Evolutionary conservation across 2,329 filamentous ascomycete genomes (phyloP), one percentile per base, ranked within the genome.

Genomic region (Talaromyces amestolkiae): DNA sequence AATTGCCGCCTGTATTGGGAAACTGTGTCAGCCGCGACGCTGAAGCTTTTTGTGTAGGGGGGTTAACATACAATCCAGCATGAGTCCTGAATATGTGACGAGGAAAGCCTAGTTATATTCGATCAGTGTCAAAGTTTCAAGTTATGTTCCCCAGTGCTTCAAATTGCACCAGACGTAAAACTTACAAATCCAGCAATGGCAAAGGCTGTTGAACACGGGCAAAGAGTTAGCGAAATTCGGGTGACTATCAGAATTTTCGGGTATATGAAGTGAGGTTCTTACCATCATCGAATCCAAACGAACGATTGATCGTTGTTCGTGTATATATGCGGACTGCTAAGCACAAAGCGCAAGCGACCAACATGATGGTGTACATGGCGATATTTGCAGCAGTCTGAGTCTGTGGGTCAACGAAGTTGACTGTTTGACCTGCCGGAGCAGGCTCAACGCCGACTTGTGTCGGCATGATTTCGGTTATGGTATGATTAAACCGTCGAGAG

Each of bases 251-350:
- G 2, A 27, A 4, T 56, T 37, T n/a, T 17, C 4, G 33, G n/a
- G 4, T 15, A 61, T 49, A 17, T 41, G 31, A 24, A 22, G 24
- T 49, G 41, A 35, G 24, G 45, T 2, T 11, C 41, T 47, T 49
- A 61, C 58, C 58, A 37, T 61, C 58, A 5, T 61, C 58, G 10
- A 61, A 61, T 19, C 41, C 58, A 49, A 61, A 49, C n/a, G 58
- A 61, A 7, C 27, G 58, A 15, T 19, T 61, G 10, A 61, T 47
- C 5, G 24, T 35, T 49, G 24, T 19, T 22, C 58, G 37, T 24
- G 43, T 61, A 11, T 47, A 61, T 24, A 61, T 35, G 31, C 58
- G 58, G 10, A 61, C 24, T 33, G 19, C 41, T 49, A 61, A 35
- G 41, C 58, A 61, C 2, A 61, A 0, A 39, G 27, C 7, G 19